Conservation (phyloP, 495 filamentous ascomycete genomes). For the Halenospora varia region DNA sequence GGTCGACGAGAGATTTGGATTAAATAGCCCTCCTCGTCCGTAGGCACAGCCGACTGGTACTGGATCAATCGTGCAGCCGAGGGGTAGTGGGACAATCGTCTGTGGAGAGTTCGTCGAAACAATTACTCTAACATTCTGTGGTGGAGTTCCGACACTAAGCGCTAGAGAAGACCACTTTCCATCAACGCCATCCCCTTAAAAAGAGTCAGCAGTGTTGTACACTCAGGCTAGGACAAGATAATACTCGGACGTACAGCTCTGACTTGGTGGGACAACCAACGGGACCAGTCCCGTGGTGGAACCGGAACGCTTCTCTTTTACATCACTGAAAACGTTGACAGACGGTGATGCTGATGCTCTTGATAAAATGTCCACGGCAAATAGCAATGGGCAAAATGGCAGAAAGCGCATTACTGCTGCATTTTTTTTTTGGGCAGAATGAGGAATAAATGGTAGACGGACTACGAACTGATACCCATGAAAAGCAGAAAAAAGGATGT, state of each 20-base stretch:
- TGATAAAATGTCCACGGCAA: neutral
- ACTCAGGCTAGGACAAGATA: too few species aligned
- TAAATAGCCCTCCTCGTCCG: conserved; percentile 43
- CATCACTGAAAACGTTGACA: neutral
- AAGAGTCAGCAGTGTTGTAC: too few species aligned
- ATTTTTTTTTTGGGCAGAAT: neutral
- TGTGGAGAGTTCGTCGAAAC: conserved; percentile 28
- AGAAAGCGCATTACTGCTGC: neutral
- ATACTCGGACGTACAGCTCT: conserved; percentile 30
- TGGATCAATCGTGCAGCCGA: conserved; percentile 26
- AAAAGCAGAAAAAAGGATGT: neutral
- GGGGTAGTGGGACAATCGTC: conserved; percentile 19
- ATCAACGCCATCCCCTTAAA: conserved; percentile 32
- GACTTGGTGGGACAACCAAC: conserved; percentile 30
- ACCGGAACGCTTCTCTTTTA: neutral
- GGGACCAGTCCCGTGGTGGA: conserved; percentile 22
- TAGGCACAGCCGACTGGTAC: conserved; percentile 37
- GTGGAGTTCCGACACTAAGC: conserved; percentile 31
- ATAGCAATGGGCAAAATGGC: neutral
- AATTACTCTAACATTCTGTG: conserved; percentile 32
- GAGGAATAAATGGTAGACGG: neutral
- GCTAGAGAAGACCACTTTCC: conserved; percentile 34
- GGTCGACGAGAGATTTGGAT: conserved; percentile 42
- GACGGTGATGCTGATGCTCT: neutral
- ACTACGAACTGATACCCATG: neutral